A percentile compares a stretch with the other conserved stretches of the same genome.
Evolutionary conservation across 2,329 filamentous ascomycete species (phyloP).

Genomic region (Ceratocystis cubensis): DNA sequence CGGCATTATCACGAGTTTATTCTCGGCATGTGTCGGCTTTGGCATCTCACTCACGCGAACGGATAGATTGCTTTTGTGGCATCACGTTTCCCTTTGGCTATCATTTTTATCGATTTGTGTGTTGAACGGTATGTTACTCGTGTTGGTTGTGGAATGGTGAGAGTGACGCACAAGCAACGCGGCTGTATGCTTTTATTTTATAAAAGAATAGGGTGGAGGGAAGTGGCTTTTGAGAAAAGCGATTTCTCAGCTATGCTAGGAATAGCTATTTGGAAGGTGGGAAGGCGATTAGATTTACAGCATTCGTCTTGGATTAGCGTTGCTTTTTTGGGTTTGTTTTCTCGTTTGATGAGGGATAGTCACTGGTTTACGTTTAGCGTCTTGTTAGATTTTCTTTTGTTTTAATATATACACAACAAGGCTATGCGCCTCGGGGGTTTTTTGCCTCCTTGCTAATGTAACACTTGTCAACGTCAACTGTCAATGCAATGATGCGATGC

Average conservation of each 20-base stretch:
- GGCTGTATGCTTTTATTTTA: background rate
- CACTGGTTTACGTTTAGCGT: background rate
- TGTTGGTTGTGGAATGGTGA: conserved; percentile 30
- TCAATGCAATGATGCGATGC: background rate
- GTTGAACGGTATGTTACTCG: conserved; percentile 35
- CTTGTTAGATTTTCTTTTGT: conserved; percentile 3
- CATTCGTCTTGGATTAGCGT: background rate
- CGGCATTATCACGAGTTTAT: conserved; percentile 53
- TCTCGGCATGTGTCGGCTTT: conserved; percentile 50
- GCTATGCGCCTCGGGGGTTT: background rate
- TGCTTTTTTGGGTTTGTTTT: conserved; percentile 3
- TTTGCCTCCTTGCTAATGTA: background rate
- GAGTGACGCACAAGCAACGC: background rate
- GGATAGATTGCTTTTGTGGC: conserved; percentile 33
- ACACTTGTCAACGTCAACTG: background rate
- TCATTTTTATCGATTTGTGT: conserved; percentile 31
- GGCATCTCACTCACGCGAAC: conserved; percentile 44
- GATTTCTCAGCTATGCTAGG: background rate
- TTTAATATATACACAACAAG: background rate
- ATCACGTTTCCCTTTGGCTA: conserved; percentile 33
- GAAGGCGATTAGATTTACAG: background rate
- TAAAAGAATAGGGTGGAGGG: background rate
- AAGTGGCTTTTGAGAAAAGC: background rate
- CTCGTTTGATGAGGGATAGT: background rate
- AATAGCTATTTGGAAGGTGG: background rate